Evolutionary conservation across 208 protist genomes (phyloP).

Genomic region (Trichomonas vaginalis): DNA sequence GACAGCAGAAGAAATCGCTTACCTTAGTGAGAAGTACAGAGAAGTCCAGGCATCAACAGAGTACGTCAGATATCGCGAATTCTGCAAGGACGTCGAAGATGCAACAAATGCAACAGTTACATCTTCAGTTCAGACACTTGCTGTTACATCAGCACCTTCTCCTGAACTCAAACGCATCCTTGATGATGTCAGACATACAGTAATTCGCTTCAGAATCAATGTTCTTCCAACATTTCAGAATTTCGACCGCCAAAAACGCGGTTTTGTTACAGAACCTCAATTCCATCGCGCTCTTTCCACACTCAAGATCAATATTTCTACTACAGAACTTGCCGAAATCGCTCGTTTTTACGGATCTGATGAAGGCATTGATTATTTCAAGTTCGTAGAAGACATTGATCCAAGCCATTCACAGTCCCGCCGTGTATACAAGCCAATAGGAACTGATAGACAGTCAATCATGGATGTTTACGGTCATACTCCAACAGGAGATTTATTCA

Average conservation of each 20-base stretch:
- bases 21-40: background rate
- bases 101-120: background rate
- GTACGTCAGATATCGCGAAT: background rate
- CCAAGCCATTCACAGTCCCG: background rate
- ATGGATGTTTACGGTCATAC: background rate
- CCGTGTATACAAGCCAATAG: background rate
- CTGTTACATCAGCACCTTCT: background rate
- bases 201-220: conserved; percentile 5
- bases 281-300: conserved; percentile 12
- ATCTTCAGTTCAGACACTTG: background rate
- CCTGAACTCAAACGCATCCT: background rate
- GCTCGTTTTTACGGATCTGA: background rate
- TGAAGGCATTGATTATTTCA: background rate
- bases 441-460: background rate
- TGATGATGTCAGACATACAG: background rate
- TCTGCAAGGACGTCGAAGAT: background rate
- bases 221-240: conserved; percentile 16
- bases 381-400: background rate
- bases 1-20: background rate
- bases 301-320: background rate
- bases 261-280: conserved; percentile 13
- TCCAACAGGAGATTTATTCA: background rate
- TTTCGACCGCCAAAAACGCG: conserved; percentile 19
- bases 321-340: background rate
- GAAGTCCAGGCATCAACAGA: background rate